Percentiles rank a stretch among this genome's conserved stretches.
phyloP scores from a whole-genome alignment of 805 yeast genomes.

The Lipomyces spencermartinsiae region DNA sequence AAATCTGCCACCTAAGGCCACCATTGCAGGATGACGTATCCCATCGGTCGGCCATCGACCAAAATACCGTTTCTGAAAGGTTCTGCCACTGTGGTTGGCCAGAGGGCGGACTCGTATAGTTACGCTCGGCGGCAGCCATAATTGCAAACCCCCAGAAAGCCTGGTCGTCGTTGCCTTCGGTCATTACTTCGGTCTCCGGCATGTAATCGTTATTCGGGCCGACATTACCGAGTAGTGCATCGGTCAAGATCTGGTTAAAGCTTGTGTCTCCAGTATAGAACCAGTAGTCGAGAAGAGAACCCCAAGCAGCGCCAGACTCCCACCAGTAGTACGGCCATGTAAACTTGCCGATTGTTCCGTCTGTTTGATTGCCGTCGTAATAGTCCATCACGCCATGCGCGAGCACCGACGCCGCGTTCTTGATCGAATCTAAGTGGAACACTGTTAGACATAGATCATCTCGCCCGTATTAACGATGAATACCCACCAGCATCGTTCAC shows the following conservation, averaged over 20 bases:
- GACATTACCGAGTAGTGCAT: conserved; percentile 73
- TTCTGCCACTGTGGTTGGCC: conserved; percentile 77
- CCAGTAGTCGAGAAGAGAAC: conserved; percentile 80
- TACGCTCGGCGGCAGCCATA: conserved; percentile 89
- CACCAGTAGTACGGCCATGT: conserved; percentile 94
- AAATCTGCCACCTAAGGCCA: conserved; percentile 96
- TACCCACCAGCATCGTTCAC: conserved; percentile 22
- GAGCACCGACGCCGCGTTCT: conserved; percentile 58
- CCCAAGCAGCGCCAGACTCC: conserved; percentile 89
- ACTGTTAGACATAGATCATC: conserved; percentile 5
- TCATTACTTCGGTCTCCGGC: conserved; percentile 84
- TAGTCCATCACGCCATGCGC: conserved; percentile 71
- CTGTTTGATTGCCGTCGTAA: conserved; percentile 66
- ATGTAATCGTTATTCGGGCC: conserved; percentile 79
- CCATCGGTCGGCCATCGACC: conserved; percentile 92
- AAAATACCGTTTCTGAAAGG: conserved; percentile 86
- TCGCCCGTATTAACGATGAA: background rate
- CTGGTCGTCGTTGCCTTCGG: conserved; percentile 98
- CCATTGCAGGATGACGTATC: conserved; percentile 76
- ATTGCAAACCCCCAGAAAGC: conserved; percentile 96
- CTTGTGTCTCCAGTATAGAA: conserved; percentile 72
- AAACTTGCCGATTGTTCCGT: conserved; percentile 88
- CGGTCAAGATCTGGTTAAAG: conserved; percentile 61
- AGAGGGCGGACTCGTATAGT: conserved; percentile 71
- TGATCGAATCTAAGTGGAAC: conserved; percentile 49